Base-by-base conservation (phyloP, 1,284 basidiomycete species). In the Malassezia brasiliensis region DNA sequence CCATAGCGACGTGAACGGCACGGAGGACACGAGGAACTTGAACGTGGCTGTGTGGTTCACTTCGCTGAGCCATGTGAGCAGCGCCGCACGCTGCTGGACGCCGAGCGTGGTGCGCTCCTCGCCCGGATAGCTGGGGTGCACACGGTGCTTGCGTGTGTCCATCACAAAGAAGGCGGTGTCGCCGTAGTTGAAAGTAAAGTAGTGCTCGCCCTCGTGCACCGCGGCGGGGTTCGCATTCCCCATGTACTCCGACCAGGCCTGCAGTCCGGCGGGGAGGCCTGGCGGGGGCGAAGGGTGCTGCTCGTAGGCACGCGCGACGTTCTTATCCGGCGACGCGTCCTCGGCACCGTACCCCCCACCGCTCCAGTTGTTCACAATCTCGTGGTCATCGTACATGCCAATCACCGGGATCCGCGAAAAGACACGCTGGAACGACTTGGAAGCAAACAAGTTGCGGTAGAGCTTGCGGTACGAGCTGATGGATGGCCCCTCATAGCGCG, bases 1-100 rank as follows among this genome's bases (percentile, higher is more conserved):
- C 86, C 86, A 88, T 15, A 88, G 79, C 0, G 81, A 82, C 38
- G 84, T 86, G 75, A 90, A 84, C 0, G 87, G 87, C 3, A 88
- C 85, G 9, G 83, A 85, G 11, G 82, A 81, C 20, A 86, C 81
- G 52, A 90, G 79, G 71, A 90, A 88, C 75, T 88, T 88, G 81
- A 86, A 88, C 0, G 84, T 83, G 3, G 82, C 79, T 0, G 87
- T 88, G 51, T 78, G 73, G 75, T 89, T 88, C 44, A 84, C 84
- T 63, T 79, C 79, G 1, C 78, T 77, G 0, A 74, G 63, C 87
- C 87, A 89, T 51, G 79, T 72, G 59, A 83, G 77, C 42, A 88
- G 77, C 0, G 81, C 82, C 2, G 79, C 75, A 35, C 86, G 78
- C 72, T 89, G 87, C 47, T 76, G 66, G 37, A 82, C 79, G 19